Evolutionary conservation across 768 basidiomycete species (phyloP).

Genomic region (Pleurotus citrinopileatus): DNA sequence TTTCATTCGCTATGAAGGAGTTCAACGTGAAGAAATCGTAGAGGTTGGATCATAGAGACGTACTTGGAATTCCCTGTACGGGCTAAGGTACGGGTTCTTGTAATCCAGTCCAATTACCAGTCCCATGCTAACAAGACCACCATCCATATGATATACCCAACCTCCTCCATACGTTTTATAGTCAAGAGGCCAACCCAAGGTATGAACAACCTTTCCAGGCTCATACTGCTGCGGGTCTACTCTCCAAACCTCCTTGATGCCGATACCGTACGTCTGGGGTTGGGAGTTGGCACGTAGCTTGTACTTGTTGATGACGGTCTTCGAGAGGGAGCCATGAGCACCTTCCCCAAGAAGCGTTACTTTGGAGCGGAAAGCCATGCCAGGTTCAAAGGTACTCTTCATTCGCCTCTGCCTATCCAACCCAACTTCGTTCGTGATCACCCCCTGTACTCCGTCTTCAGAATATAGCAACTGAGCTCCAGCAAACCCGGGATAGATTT

Average conservation of each 20-base stretch:
- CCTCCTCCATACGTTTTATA: conserved; percentile 86
- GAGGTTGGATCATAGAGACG: conserved; percentile 17
- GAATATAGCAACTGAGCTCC: conserved; percentile 81
- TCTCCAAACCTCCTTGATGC: conserved; percentile 97
- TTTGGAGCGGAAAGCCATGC: conserved; percentile 93
- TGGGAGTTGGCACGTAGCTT: conserved; percentile 65
- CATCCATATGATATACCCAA: conserved; percentile 95
- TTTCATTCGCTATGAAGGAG: conserved; percentile 63
- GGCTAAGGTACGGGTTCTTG: conserved; percentile 87
- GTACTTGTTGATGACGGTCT: conserved; percentile 74
- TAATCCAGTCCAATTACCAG: conserved; percentile 95
- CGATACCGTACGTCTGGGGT: conserved; percentile 94
- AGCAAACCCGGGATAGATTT: conserved; percentile 96
- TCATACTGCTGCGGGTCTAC: conserved; percentile 61
- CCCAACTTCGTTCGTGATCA: conserved; percentile 93
- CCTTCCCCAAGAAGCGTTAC: conserved; percentile 94
- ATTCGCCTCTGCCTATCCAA: conserved; percentile 70
- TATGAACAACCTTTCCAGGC: conserved; percentile 86
- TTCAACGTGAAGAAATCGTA: not conserved
- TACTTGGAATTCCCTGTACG: conserved; percentile 92
- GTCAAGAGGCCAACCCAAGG: conserved; percentile 91
- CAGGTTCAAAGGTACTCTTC: conserved; percentile 91
- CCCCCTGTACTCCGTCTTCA: conserved; percentile 70
- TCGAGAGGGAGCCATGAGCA: conserved; percentile 88
- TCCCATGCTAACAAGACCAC: conserved; percentile 85